Evolutionary conservation across 306 rosid species (phyloP), one percentile per base, ranked within the genome.

Genomic region (Dryas alaskensis): DNA sequence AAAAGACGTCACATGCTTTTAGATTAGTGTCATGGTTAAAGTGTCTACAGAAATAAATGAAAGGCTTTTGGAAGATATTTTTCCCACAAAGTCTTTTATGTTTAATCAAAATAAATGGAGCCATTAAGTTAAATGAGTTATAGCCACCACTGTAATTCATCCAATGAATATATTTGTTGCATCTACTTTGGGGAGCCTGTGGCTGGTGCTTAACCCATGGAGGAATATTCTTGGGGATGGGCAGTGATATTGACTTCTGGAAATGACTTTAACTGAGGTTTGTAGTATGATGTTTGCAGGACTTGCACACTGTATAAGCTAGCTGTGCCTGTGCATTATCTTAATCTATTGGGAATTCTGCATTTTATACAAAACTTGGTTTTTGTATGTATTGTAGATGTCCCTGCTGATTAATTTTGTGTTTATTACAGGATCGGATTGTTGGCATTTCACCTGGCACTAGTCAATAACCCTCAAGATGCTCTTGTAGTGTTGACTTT

Each of bases 401-500:
- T 75, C 78, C 61, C 72, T 70, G 65, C 65, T 46, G 14, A 81
- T 72, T 76, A 53, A 6, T 69, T 84, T 81, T 77, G 75, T 76
- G 11, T n/a, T 50, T 71, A 47, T 44, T 45, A 65, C 88, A 94
- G 99, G 99, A 78, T 87, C 60, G 96, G 89, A 72, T 73, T 94
- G 79, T 82, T 94, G 78, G 95, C 87, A 6, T 86, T 94, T 87
- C 97, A 94, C 85, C 64, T 87, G 80, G 91, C 96, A 62, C 80
- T 91, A 75, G 83, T 86, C 62, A 79, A 86, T 58, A 80, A 82
- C 58, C 90, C 96, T 64, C 99, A 89, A 84, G 91, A 92, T 77
- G 82, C 87, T 66, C 69, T 79, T 66, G 89, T 83, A 55, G 88
- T 89, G 60, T 76, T 82, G 79, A 66, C 89, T 67, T 77, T 94